These are phyloP conservation scores for Colletotrichum tamarilloi DNA, from an alignment of 2,329 filamentous ascomycete genomes.

Conservation along the genomic window DNA sequence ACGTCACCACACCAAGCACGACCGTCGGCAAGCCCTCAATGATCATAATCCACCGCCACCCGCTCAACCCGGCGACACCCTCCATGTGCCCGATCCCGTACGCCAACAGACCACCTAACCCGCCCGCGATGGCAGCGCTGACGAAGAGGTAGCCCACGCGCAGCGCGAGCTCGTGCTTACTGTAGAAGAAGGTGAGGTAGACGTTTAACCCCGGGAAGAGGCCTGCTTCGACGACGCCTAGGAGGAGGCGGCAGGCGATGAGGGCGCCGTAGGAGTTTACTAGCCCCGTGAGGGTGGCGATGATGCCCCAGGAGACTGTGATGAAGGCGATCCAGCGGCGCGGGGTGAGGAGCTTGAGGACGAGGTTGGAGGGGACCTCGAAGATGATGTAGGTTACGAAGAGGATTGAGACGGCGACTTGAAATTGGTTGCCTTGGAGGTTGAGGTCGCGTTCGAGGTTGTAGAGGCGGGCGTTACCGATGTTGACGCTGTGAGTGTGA, in stretches of 20 bases:
- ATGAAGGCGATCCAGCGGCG: slow-evolving; percentile 74
- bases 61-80: slow-evolving; percentile 69
- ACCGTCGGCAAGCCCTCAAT: slow-evolving; percentile 61
- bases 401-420: slow-evolving; percentile 73
- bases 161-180: slow-evolving; percentile 76
- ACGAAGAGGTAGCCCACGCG: slow-evolving; percentile 81
- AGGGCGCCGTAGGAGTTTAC: slow-evolving; percentile 73
- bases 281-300: slow-evolving; percentile 77
- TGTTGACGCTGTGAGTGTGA: slow-evolving; percentile 40
- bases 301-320: slow-evolving; percentile 71
- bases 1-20: slow-evolving; percentile 61
- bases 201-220: slow-evolving; percentile 76
- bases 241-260: slow-evolving; percentile 74
- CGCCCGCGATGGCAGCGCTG: slow-evolving; percentile 76
- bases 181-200: slow-evolving; percentile 83
- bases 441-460: slow-evolving; percentile 71
- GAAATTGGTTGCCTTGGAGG: slow-evolving; percentile 75
- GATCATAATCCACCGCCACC: slow-evolving; percentile 81
- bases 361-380: slow-evolving; percentile 73
- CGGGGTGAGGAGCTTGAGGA: slow-evolving; percentile 72
- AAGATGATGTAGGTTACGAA: slow-evolving; percentile 74
- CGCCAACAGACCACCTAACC: slow-evolving; percentile 77
- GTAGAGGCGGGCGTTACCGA: slow-evolving; percentile 76
- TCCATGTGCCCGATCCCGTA: slow-evolving; percentile 81
- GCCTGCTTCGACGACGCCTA: slow-evolving; percentile 76